Evolutionary conservation across 2,329 filamentous ascomycete genomes (phyloP).

Genomic region (Corinectria fuckeliana): DNA sequence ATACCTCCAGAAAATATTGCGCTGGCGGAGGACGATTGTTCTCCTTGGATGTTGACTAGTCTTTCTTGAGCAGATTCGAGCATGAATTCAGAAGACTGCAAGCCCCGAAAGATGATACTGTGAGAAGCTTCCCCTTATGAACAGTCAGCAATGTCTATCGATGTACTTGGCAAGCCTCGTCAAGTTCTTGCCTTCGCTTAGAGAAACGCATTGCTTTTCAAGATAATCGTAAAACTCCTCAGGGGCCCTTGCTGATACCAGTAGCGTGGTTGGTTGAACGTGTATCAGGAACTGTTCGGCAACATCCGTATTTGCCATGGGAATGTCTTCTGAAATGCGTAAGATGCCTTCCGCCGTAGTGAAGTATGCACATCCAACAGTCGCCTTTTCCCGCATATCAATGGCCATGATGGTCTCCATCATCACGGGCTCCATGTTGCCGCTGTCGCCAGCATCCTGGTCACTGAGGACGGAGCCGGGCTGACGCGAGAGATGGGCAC

Average conservation of each 20-base stretch:
- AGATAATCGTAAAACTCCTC: conserved; percentile 45
- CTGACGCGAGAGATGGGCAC: not conserved
- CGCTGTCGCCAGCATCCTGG: conserved; percentile 8
- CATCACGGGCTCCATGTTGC: conserved; percentile 17
- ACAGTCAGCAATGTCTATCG: conserved; percentile 3
- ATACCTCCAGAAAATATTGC: conserved; percentile 30
- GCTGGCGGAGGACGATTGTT: conserved; percentile 16
- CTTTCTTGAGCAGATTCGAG: conserved; percentile 71
- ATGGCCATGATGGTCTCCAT: conserved; percentile 80
- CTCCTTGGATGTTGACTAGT: conserved; percentile 55
- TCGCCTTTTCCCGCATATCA: conserved; percentile 72
- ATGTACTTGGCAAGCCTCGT: not conserved
- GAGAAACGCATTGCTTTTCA: conserved; percentile 30
- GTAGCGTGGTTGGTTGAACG: conserved; percentile 60
- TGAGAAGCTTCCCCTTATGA: conserved; percentile 4
- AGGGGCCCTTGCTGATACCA: conserved; percentile 57
- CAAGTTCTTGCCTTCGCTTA: conserved; percentile 15
- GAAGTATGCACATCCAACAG: conserved; percentile 86
- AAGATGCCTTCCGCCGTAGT: conserved; percentile 72
- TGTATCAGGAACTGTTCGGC: conserved; percentile 67
- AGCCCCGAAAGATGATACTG: conserved; percentile 62
- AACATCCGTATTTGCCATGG: conserved; percentile 70
- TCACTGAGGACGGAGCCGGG: not conserved
- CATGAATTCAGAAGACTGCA: conserved; percentile 76
- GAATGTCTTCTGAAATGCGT: conserved; percentile 78